Conservation (phyloP, 2,329 filamentous ascomycete species). For the Fusarium heterosporum region DNA sequence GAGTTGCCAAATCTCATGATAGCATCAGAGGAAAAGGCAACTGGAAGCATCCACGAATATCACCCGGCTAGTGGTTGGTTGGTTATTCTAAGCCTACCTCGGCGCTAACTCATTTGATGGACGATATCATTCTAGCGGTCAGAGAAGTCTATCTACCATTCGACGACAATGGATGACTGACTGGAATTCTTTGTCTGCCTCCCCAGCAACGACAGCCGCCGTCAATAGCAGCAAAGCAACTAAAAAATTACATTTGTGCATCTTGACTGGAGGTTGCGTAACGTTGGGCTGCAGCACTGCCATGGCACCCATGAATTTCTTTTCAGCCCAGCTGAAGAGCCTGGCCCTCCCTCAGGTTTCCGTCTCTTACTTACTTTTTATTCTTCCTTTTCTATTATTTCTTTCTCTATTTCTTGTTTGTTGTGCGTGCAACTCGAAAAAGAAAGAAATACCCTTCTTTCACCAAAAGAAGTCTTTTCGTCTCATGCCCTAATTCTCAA, state of each 20-base stretch:
- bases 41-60: constrained; percentile 1
- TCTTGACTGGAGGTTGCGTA: constrained; percentile 37
- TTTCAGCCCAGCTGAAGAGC: constrained; percentile 34
- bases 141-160: constrained; percentile 15
- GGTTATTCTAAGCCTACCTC: constrained; percentile 1
- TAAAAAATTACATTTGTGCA: constrained; percentile 18
- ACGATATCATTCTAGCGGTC: constrained; percentile 36
- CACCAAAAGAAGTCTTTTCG: constrained; percentile 8
- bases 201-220: constrained; percentile 33
- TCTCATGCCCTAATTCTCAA: constrained; percentile 16
- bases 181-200: constrained; percentile 33
- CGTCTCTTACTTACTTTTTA: constrained; percentile 11
- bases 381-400: neutral
- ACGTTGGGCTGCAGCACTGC: constrained; percentile 41
- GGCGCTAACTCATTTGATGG: constrained; percentile 12
- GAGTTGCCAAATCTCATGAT: constrained; percentile 11
- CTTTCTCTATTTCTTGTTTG: constrained; percentile 5
- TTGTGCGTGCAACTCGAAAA: constrained; percentile 12
- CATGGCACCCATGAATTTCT: constrained; percentile 24
- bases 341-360: constrained; percentile 14
- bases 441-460: neutral
- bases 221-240: constrained; percentile 17
- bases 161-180: constrained; percentile 1
- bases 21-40: neutral
- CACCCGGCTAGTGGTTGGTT: constrained; percentile 1